phyloP scores from a whole-genome alignment of 73 alveolate genomes.

The Tetrahymena borealis region DNA sequence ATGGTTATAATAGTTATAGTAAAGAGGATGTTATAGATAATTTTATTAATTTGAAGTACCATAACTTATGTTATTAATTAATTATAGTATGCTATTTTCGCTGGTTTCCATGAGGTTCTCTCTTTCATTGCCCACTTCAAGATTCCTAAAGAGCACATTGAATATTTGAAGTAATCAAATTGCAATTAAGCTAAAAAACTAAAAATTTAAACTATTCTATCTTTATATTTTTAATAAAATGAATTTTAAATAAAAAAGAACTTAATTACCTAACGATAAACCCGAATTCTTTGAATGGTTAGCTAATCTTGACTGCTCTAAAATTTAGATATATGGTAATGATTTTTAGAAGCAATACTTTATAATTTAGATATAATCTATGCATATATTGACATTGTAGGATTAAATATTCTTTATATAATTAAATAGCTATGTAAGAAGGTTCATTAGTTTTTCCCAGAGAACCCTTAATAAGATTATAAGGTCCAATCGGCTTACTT shows the following conservation, averaged over 20 bases:
- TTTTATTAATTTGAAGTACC: too few species aligned
- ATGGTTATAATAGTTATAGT: too few species aligned
- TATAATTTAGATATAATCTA: not conserved
- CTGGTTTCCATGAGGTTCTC: slow-evolving; percentile 69
- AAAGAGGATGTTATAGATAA: too few species aligned
- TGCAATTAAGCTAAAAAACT: not conserved
- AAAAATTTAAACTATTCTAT: too few species aligned
- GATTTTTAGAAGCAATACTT: not conserved
- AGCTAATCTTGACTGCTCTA: slow-evolving; percentile 7
- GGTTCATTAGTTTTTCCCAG: slow-evolving; percentile 62
- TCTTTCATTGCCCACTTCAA: slow-evolving; percentile 47
- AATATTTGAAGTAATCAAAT: slow-evolving; percentile 21
- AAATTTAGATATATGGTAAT: slow-evolving; percentile 43
- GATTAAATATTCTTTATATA: not conserved
- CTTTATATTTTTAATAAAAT: not conserved
- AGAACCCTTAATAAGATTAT: slow-evolving; percentile 57
- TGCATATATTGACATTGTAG: not conserved
- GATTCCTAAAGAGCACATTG: slow-evolving; percentile 56
- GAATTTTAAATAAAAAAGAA: not conserved
- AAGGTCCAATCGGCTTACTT: slow-evolving; percentile 61
- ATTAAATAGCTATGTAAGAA: slow-evolving; percentile 30
- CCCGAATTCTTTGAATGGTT: slow-evolving; percentile 63
- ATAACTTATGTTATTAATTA: not conserved
- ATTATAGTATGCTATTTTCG: slow-evolving; percentile 39
- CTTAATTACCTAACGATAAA: slow-evolving; percentile 45